Base-by-base conservation (phyloP, 805 yeast species). In the Ascoidea tarda region DNA sequence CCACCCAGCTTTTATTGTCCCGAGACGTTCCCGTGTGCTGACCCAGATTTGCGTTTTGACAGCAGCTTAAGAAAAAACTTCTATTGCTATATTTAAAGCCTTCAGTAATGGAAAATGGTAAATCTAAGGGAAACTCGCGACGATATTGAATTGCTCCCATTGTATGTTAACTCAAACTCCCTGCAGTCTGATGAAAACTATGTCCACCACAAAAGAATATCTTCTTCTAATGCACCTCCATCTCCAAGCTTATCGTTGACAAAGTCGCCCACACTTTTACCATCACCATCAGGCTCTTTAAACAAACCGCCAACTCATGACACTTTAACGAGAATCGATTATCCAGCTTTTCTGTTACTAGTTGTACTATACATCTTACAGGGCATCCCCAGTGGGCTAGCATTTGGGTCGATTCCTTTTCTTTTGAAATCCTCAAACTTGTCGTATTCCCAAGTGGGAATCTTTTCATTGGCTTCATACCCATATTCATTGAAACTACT, bases 331-430 rank as follows among this genome's bases (percentile, higher is more conserved):
- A 46, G 16, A 6, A 47, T 54, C 50, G 98, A 90, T 61, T 68
- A 87, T 53, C 83, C 84, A 12, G 87, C 89, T 53, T 93, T 91
- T 63, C 67, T 75, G 47, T 72, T 91, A 5, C 69, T 91, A 53
- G 82, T 88, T 5, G 61, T 86, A 5, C 69, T 93, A 42, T 93
- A 93, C 63, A 69, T 89, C 50, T 74, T 90, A 5, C 99, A 93
- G 65, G 99, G 99, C n/a, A 81, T 93, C 5, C 99, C 99, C 0
- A 95, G 90, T 12, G 99, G 99, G 0, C 69, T 93, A 42, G 96
- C 96, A 1, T 89, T 91, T 70, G 99, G 99, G 1, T 82, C 96
- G 1, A 76, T 93, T 8, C 99, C 99, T 1, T 93, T 90, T 62
- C 69, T 93, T 16, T 73, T 93, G 53, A 93, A 93, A 64, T 77